Evolutionary conservation across 176 grass and related monocot species (phyloP), one percentile per base, ranked within the genome.

Genomic region (Rhynchospora pubera): DNA sequence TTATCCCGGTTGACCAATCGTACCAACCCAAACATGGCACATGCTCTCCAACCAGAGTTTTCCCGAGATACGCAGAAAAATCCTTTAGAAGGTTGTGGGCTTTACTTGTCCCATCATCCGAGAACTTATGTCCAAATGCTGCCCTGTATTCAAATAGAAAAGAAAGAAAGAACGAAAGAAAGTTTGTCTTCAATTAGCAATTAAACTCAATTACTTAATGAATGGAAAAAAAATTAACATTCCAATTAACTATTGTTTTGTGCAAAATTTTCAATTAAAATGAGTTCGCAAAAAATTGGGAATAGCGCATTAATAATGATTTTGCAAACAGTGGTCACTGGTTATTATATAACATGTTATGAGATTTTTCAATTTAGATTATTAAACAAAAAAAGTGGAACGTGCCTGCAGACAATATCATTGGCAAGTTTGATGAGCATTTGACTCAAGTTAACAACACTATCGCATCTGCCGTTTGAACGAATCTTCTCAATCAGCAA

Each of bases 21-120:
- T 91, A 50, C 88, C 88, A 93, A 15, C 85, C 66, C 28, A 93
- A 69, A 46, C 82, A 84, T 10, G 89, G 86, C 79, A 91, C 12
- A 14, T 73, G 30, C 22, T 93, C 84, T 7, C 58, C 89, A 0
- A 87, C 0, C 0, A 79, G 84, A 34, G 5, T 12, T 56, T 16
- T 85, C 64, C 28, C 73, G 10, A 78, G 75, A 57, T 32, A 51
- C 12, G 9, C 75, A 16, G 0, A 0, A 1, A 78, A 58, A 21
- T 78, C 22, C 52, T 8, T 55, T 18, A 78, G 0, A 78, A 78
- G 75, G 26, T 4, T 21, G 13, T 57, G 26, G 9, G 30, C 23
- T 56, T 78, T 51, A n/a, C 14, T 12, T 3, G 52, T 3, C 12
- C 26, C 55, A 6, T 78, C 75, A 9, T 23, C 51, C 1, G 75